Evolutionary conservation across 2,329 filamentous ascomycete species (phyloP).

Genomic region (Dothideomycetes sp.): DNA sequence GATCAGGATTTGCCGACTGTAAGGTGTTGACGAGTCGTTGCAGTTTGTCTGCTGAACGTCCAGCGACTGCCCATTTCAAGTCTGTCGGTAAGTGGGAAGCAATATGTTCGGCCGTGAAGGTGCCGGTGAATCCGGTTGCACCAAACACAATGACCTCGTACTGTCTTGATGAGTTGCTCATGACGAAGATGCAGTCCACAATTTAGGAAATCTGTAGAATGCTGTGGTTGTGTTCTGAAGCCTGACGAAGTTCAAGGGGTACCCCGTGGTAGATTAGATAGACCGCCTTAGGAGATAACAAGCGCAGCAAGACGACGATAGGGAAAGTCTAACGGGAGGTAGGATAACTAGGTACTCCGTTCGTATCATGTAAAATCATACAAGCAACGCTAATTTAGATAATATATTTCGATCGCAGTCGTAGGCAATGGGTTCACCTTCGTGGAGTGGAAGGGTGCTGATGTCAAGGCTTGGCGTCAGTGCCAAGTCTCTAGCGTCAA

Average conservation of each 20-base stretch:
- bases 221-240: no score
- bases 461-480: no score
- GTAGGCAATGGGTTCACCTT: no score
- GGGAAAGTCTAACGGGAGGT: constrained; percentile 4
- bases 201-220: no score
- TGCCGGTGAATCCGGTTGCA: constrained; percentile 75
- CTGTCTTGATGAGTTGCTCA: constrained; percentile 23
- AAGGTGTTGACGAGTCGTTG: constrained; percentile 56
- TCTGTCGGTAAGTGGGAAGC: constrained; percentile 58
- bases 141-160: constrained; percentile 59
- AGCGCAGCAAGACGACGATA: constrained; percentile 2
- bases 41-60: constrained; percentile 68
- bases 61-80: constrained; percentile 79
- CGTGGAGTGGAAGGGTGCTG: no score
- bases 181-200: background rate
- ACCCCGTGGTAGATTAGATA: no score
- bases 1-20: constrained; percentile 55
- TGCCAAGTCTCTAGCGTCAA: background rate
- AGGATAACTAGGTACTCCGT: no score
- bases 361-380: no score
- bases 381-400: no score
- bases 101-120: constrained; percentile 65
- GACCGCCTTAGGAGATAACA: background rate
- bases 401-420: no score
- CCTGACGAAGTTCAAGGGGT: no score